These are phyloP conservation scores for Verticillium nonalfalfae DNA, from an alignment of 2,329 filamentous ascomycete species.

Conservation along the genomic window DNA sequence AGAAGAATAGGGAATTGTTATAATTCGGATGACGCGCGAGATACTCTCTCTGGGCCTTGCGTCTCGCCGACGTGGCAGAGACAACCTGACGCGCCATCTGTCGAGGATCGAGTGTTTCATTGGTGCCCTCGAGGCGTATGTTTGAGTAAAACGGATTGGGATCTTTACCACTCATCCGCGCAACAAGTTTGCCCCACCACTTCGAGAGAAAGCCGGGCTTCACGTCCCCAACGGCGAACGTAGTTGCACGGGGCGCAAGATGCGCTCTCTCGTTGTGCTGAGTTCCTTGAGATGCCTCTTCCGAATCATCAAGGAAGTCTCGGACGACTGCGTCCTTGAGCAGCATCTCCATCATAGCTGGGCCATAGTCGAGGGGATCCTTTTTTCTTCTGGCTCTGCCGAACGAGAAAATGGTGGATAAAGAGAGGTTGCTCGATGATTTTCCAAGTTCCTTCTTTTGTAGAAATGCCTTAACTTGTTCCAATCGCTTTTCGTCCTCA, in stretches of 20 bases:
- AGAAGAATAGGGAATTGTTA: slow-evolving; percentile 87
- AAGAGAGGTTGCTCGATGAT: slow-evolving; percentile 65
- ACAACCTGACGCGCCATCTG: slow-evolving; percentile 89
- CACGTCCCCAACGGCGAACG: slow-evolving; percentile 32
- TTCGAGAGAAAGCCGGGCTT: slow-evolving; percentile 54
- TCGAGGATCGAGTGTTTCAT: slow-evolving; percentile 75
- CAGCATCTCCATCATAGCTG: slow-evolving; percentile 90
- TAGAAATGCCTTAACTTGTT: slow-evolving; percentile 92
- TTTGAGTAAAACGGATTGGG: slow-evolving; percentile 94
- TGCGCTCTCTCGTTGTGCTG: slow-evolving; percentile 24
- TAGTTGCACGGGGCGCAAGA: slow-evolving; percentile 21
- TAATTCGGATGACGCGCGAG: slow-evolving; percentile 81
- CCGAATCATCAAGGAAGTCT: slow-evolving; percentile 82
- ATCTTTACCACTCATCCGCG: slow-evolving; percentile 57
- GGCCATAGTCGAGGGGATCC: slow-evolving; percentile 87
- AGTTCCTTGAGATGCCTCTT: slow-evolving; percentile 33
- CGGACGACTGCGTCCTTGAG: slow-evolving; percentile 92
- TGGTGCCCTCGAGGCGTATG: slow-evolving; percentile 59
- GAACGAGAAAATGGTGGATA: slow-evolving; percentile 64
- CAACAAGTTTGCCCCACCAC: slow-evolving; percentile 54
- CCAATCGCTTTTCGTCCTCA: slow-evolving; percentile 93
- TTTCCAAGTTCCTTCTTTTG: slow-evolving; percentile 81
- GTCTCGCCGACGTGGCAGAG: slow-evolving; percentile 72
- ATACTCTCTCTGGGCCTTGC: slow-evolving; percentile 86
- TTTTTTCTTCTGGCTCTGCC: slow-evolving; percentile 53